Conservation (phyloP, 2,329 filamentous ascomycete genomes). For the Conoideocrella luteorostrata region DNA sequence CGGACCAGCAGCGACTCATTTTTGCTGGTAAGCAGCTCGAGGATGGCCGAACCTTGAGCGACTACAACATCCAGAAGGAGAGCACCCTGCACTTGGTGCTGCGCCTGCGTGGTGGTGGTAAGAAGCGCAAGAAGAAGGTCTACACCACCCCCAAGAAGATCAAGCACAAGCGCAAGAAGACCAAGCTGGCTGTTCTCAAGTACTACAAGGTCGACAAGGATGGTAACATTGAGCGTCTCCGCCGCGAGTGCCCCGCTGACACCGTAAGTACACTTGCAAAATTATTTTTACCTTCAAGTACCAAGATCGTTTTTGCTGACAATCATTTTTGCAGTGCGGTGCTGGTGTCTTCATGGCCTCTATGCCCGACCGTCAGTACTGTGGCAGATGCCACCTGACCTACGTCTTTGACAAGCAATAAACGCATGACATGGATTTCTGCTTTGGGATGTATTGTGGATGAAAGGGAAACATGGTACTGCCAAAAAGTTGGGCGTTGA, state of each 20-base stretch:
- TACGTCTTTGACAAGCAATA: slow-evolving; percentile 67
- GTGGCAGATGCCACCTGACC: slow-evolving; percentile 66
- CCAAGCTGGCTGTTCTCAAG: slow-evolving; percentile 99
- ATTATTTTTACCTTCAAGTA: background rate
- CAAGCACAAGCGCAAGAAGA: slow-evolving; percentile 99
- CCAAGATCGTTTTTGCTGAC: background rate
- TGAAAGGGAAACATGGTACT: slow-evolving; percentile 24
- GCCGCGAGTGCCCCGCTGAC: slow-evolving; percentile 91
- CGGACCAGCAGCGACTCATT: slow-evolving; percentile 98
- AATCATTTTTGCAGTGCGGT: slow-evolving; percentile 62
- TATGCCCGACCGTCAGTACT: slow-evolving; percentile 99
- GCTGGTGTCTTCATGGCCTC: slow-evolving; percentile 99
- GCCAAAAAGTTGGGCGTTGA: slow-evolving; percentile 33
- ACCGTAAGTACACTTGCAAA: slow-evolving; percentile 58
- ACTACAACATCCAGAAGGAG: slow-evolving; percentile 99
- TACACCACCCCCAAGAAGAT: slow-evolving; percentile 99
- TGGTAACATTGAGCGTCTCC: slow-evolving; percentile 98
- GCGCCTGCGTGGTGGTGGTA: slow-evolving; percentile 94
- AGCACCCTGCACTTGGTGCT: slow-evolving; percentile 96
- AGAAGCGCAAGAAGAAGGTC: slow-evolving; percentile 99
- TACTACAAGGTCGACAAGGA: slow-evolving; percentile 99
- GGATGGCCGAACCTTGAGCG: slow-evolving; percentile 95
- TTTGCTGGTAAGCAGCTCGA: slow-evolving; percentile 99
- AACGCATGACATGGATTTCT: slow-evolving; percentile 24
- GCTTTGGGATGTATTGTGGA: slow-evolving; percentile 24